phyloP scores from a whole-genome alignment of 2,329 filamentous ascomycete genomes.

The Corinectria fuckeliana region DNA sequence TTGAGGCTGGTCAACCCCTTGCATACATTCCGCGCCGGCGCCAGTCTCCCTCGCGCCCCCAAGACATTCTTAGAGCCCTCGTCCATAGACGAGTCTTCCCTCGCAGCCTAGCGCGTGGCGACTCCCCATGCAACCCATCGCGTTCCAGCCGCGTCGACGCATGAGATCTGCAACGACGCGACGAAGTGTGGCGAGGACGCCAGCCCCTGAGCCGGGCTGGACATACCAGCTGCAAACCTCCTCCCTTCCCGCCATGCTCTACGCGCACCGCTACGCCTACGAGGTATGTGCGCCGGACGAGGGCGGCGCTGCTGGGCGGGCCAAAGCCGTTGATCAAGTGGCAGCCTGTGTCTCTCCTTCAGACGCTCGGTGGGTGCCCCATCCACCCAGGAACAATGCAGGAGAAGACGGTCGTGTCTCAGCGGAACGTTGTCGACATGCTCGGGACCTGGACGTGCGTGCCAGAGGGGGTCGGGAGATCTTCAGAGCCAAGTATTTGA shows the following conservation, averaged over 20 bases:
- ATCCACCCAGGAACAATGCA: conserved; percentile 24
- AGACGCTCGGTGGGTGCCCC: conserved; percentile 2
- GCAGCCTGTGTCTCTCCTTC: not conserved
- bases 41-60: conserved; percentile 16
- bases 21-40: conserved; percentile 27
- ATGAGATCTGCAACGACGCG: not conserved
- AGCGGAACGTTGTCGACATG: not conserved
- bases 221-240: not conserved
- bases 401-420: not conserved
- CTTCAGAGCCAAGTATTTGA: conserved; percentile 26
- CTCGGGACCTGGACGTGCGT: conserved; percentile 11
- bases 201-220: not conserved
- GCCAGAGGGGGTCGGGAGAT: conserved; percentile 15
- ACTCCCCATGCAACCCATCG: not conserved
- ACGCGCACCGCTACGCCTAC: not conserved
- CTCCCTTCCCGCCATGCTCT: not conserved
- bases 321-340: not conserved
- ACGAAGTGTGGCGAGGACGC: not conserved
- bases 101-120: not conserved
- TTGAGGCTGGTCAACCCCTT: conserved; percentile 10
- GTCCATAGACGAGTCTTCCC: not conserved
- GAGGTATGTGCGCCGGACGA: not conserved
- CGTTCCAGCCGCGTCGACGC: conserved; percentile 1
- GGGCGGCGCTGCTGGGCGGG: conserved; percentile 9
- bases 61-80: not conserved